These are phyloP conservation scores for Haplosporangium sp. DNA, from an alignment of 371 early-diverging fungal genomes.

Conservation along the genomic window DNA sequence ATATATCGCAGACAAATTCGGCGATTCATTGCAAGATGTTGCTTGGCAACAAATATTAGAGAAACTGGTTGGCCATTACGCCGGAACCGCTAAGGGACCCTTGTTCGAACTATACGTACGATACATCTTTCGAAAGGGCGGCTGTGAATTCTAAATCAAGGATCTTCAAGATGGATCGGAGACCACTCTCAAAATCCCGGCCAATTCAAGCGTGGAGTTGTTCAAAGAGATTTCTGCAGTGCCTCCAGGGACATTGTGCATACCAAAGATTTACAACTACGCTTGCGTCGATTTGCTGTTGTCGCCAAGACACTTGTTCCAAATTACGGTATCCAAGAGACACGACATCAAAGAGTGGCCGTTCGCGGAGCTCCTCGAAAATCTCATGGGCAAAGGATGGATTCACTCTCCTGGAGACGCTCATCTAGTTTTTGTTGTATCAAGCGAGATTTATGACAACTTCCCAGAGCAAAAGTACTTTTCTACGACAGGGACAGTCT, in stretches of 20 bases:
- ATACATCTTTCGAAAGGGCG: slow-evolving; percentile 23
- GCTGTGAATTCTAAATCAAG: slow-evolving; percentile 10
- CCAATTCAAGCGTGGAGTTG: too few relatives aligned
- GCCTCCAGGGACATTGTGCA: slow-evolving; percentile 9
- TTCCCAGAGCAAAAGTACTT: not conserved
- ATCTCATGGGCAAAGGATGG: slow-evolving; percentile 9
- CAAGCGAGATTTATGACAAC: slow-evolving; percentile 1
- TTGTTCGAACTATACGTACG: slow-evolving; percentile 18
- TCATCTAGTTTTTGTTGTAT: slow-evolving; percentile 2
- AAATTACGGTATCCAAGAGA: slow-evolving; percentile 13
- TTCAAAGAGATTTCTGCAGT: too few relatives aligned
- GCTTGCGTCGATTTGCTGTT: slow-evolving; percentile 18
- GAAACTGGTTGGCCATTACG: not conserved
- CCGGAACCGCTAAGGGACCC: not conserved
- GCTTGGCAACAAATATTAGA: slow-evolving; percentile 4
- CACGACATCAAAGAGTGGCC: slow-evolving; percentile 19
- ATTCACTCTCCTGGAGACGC: too few relatives aligned
- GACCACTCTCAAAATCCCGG: too few relatives aligned
- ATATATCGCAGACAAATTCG: slow-evolving; percentile 5
- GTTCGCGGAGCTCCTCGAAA: slow-evolving; percentile 14
- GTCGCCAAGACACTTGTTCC: slow-evolving; percentile 21
- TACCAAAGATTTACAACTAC: slow-evolving; percentile 11
- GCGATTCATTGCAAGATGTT: slow-evolving; percentile 4
- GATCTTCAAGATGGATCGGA: slow-evolving; percentile 11
- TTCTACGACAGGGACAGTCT: too few relatives aligned